phyloP scores from a whole-genome alignment of 371 early-diverging fungal species.

The Rhizopus delemar region DNA sequence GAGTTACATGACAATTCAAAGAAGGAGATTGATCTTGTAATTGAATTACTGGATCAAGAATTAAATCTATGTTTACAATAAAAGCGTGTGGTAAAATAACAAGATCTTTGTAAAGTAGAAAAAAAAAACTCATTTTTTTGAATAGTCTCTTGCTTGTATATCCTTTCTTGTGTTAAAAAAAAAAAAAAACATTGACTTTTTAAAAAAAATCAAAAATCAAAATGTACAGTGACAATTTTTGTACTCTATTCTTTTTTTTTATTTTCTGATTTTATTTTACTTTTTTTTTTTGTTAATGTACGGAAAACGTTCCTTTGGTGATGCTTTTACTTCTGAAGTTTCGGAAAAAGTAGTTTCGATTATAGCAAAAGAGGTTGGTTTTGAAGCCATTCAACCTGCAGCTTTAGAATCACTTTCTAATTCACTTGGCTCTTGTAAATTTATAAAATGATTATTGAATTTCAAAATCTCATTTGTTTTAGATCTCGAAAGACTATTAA shows the following conservation, averaged over 20 bases:
- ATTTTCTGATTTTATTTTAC: background rate
- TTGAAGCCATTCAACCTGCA: slow-evolving; percentile 47
- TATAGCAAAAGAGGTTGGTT: slow-evolving; percentile 49
- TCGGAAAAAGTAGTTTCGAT: slow-evolving; percentile 33
- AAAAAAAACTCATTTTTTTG: background rate
- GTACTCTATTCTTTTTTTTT: background rate
- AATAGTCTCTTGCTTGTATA: no score
- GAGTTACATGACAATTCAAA: slow-evolving; percentile 13
- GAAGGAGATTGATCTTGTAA: slow-evolving; percentile 21
- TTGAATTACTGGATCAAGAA: slow-evolving; percentile 28
- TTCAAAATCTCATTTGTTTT: background rate
- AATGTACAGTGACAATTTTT: background rate
- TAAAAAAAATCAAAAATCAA: background rate
- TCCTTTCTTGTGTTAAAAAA: background rate
- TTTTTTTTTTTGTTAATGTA: slow-evolving; percentile 11
- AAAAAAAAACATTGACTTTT: slow-evolving; percentile 16
- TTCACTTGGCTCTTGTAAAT: slow-evolving; percentile 50
- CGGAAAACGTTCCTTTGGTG: slow-evolving; percentile 15
- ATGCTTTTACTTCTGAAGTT: slow-evolving; percentile 17
- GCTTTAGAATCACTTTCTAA: slow-evolving; percentile 49
- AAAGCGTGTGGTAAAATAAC: no score
- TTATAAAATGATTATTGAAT: background rate
- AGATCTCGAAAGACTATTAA: slow-evolving; percentile 57
- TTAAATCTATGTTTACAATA: slow-evolving; percentile 10
- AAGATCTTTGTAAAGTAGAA: slow-evolving; percentile 1